A percentile compares a stretch with the other conserved stretches of the same genome.
Evolutionary conservation across 352 stramenopile genomes (phyloP).

Genomic region (Phytophthora cryptogea): DNA sequence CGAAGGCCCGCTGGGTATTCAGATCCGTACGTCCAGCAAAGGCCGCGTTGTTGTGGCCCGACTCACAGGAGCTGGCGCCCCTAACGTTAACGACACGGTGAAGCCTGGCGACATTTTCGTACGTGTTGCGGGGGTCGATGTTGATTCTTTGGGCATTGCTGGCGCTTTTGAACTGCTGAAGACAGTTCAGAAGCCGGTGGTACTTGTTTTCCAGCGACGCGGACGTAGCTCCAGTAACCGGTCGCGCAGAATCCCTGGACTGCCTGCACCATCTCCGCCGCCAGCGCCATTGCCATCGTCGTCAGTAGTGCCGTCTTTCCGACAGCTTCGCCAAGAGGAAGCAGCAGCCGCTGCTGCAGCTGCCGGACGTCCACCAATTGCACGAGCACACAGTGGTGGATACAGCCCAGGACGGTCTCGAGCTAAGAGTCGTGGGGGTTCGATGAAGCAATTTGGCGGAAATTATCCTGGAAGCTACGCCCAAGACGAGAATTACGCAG

Average conservation of each 20-base stretch:
- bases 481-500: conserved; percentile 35
- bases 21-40: conserved; percentile 74
- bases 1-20: conserved; percentile 77
- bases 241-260: conserved; percentile 12
- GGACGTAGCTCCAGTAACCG: conserved; percentile 24
- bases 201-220: conserved; percentile 72
- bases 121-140: conserved; percentile 70
- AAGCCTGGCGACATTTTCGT: conserved; percentile 77
- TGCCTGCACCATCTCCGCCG: conserved; percentile 12
- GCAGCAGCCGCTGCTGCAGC: conserved; percentile 28
- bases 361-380: conserved; percentile 27
- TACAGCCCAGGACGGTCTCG: conserved; percentile 18
- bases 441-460: conserved; percentile 23
- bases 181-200: conserved; percentile 78
- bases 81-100: conserved; percentile 57
- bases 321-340: conserved; percentile 57
- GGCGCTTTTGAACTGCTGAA: conserved; percentile 81
- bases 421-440: conserved; percentile 29
- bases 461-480: conserved; percentile 7
- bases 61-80: conserved; percentile 66
- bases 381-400: conserved; percentile 33
- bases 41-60: conserved; percentile 73
- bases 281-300: conserved; percentile 30
- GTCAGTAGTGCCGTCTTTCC: conserved; percentile 62
- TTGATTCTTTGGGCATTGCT: conserved; percentile 68